Evolutionary conservation across 192 early-diverging fungal genomes (phyloP).

Genomic region (Umbelopsis vinacea): DNA sequence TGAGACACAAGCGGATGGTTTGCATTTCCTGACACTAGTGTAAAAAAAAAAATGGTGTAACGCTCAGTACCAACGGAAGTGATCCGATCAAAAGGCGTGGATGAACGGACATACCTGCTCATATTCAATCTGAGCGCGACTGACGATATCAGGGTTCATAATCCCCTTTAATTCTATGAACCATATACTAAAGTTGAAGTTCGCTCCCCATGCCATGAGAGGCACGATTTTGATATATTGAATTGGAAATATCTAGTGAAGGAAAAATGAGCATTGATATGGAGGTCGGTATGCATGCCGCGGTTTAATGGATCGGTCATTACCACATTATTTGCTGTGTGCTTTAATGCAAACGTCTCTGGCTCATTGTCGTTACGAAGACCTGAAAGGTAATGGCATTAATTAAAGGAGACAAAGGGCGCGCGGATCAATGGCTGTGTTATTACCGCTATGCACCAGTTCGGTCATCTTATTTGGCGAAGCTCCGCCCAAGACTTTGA

Average conservation of each 20-base stretch:
- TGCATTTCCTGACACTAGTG: slow-evolving; percentile 76
- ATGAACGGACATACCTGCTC: slow-evolving; percentile 61
- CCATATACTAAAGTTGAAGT: slow-evolving; percentile 98
- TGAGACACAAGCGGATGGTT: slow-evolving; percentile 84
- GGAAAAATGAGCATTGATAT: not conserved
- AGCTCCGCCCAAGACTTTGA: slow-evolving; percentile 93
- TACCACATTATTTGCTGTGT: slow-evolving; percentile 74
- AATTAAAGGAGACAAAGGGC: too few relatives aligned
- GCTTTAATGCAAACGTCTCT: slow-evolving; percentile 85
- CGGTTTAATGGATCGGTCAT: slow-evolving; percentile 10
- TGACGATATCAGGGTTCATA: slow-evolving; percentile 67
- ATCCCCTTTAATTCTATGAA: slow-evolving; percentile 87
- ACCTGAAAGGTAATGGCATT: slow-evolving; percentile 30
- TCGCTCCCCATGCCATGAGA: slow-evolving; percentile 85
- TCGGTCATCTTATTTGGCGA: slow-evolving; percentile 85
- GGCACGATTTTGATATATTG: slow-evolving; percentile 95
- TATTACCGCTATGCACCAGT: slow-evolving; percentile 76
- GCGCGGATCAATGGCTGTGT: too few relatives aligned
- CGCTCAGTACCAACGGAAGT: too few relatives aligned
- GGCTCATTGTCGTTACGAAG: slow-evolving; percentile 76
- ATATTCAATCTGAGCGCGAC: slow-evolving; percentile 65
- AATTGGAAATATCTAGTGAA: slow-evolving; percentile 74
- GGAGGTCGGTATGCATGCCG: not conserved
- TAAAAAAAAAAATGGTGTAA: too few relatives aligned
- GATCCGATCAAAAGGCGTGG: not conserved